Evolutionary conservation across 1,139 yeast species (phyloP).

Genomic region (Geotrichum carabidarum): DNA sequence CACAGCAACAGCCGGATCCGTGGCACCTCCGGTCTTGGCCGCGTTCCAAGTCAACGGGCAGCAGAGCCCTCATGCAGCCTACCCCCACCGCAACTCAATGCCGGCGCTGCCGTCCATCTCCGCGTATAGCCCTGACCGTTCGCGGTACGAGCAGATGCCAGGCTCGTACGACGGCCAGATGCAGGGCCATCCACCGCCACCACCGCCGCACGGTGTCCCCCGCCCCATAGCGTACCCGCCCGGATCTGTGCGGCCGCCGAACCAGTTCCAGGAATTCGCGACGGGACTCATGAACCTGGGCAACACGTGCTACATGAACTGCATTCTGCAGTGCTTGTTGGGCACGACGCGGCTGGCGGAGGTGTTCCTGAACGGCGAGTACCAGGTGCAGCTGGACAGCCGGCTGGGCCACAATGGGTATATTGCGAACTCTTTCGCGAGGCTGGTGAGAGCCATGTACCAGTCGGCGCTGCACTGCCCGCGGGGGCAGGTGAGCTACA

Average conservation of each 20-base stretch:
- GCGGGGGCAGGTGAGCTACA: constrained; percentile 45
- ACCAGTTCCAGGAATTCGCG: constrained; percentile 29
- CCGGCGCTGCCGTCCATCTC: constrained; percentile 6
- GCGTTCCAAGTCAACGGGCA: neutral
- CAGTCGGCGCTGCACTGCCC: constrained; percentile 6
- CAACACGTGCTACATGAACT: constrained; percentile 91
- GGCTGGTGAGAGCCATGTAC: constrained; percentile 56
- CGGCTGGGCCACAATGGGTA: constrained; percentile 80
- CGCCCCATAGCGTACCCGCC: neutral
- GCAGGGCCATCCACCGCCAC: neutral
- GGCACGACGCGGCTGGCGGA: constrained; percentile 47
- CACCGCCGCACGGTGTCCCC: neutral
- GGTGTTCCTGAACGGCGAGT: constrained; percentile 53
- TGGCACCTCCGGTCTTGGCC: neutral
- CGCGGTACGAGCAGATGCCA: neutral
- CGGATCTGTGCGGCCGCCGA: neutral
- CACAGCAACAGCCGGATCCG: neutral
- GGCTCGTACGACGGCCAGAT: neutral
- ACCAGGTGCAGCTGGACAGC: constrained; percentile 72
- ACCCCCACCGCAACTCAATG: constrained; percentile 10
- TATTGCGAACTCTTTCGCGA: constrained; percentile 68
- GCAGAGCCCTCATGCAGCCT: neutral
- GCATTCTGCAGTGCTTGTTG: constrained; percentile 76
- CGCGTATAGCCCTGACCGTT: neutral
- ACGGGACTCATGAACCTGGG: constrained; percentile 78